A percentile compares a stretch with the other conserved stretches of the same genome.
Conservation (phyloP, 345 rosid genomes). For the Euphorbia peplus region DNA sequence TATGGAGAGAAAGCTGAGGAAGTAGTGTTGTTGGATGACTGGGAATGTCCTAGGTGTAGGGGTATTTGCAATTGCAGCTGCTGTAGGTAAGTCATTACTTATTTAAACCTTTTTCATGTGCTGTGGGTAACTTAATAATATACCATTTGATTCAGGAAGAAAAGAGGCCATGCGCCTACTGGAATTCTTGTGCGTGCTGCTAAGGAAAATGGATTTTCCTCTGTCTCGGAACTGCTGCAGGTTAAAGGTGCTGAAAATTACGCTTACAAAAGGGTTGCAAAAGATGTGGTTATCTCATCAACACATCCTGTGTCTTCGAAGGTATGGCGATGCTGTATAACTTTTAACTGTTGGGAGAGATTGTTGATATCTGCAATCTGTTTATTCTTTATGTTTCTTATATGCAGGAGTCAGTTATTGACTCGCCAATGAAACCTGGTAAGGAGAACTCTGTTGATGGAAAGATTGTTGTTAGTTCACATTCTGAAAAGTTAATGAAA, state of each 20-base stretch:
- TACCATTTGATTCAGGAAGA: conserved; percentile 50
- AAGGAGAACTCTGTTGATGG: conserved; percentile 55
- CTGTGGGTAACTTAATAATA: not conserved
- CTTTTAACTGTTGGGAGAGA: not conserved
- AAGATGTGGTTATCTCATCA: conserved; percentile 24
- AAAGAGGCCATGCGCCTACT: conserved; percentile 66
- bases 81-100: conserved; percentile 57
- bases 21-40: conserved; percentile 39
- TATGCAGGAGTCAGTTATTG: conserved; percentile 31
- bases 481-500: conserved; percentile 13
- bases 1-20: conserved; percentile 69
- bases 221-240: conserved; percentile 62
- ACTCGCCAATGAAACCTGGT: conserved; percentile 39
- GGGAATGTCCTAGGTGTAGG: conserved; percentile 83
- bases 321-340: conserved; percentile 23
- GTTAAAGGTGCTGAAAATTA: conserved; percentile 40
- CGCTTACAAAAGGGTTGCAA: conserved; percentile 19
- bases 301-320: conserved; percentile 21
- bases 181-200: conserved; percentile 61
- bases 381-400: conserved; percentile 19
- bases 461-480: conserved; percentile 27
- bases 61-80: conserved; percentile 80
- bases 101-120: not conserved
- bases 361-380: not conserved
- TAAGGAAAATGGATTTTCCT: conserved; percentile 62